A percentile compares a stretch with the other conserved stretches of the same genome.
Evolutionary conservation across 2,329 filamentous ascomycete genomes (phyloP).

Genomic region (Chalaropsis ovoidea): DNA sequence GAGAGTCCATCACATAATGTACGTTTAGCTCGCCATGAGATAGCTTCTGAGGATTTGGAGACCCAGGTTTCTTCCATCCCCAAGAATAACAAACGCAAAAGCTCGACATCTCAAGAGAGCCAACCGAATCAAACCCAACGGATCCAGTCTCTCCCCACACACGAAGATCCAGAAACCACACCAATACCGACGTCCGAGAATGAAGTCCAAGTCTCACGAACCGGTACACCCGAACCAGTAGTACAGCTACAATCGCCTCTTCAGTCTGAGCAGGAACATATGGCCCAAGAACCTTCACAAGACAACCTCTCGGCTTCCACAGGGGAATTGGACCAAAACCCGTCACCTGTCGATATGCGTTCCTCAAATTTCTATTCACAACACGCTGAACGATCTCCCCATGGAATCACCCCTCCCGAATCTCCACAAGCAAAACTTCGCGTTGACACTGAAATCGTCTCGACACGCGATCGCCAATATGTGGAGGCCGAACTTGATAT

Average conservation of each 20-base stretch:
- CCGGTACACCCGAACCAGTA: neutral
- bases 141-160: neutral
- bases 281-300: neutral
- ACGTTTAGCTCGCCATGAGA: neutral
- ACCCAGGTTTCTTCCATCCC: neutral
- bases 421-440: neutral
- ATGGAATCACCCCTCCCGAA: neutral
- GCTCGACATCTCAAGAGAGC: neutral
- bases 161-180: neutral
- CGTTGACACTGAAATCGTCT: neutral
- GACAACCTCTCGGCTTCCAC: neutral
- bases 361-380: neutral
- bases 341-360: neutral
- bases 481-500: neutral
- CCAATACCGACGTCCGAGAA: neutral
- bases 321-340: neutral
- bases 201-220: neutral
- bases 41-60: neutral
- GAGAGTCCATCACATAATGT: neutral
- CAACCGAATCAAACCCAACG: neutral
- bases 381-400: neutral
- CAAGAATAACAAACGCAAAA: neutral
- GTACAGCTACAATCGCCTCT: neutral
- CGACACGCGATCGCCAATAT: neutral
- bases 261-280: neutral